phyloP scores from a whole-genome alignment of 2,329 filamentous ascomycete genomes.

The Cercospora zeina region DNA sequence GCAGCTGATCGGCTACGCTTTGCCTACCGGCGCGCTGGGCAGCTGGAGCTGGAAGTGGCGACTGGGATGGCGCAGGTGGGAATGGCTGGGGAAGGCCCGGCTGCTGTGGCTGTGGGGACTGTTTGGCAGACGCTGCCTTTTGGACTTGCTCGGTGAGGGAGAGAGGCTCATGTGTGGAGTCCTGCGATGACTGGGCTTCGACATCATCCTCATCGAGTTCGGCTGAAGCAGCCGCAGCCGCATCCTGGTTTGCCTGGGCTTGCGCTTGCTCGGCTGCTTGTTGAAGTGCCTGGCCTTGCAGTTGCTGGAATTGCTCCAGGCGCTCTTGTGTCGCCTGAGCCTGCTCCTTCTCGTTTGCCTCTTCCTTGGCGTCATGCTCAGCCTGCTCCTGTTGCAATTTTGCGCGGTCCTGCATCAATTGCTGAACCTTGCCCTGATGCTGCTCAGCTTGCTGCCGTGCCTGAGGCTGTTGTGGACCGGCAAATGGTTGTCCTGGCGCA shows the following conservation, averaged over 20 bases:
- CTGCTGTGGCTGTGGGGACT: conserved; percentile 54
- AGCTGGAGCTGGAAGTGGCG: conserved; percentile 82
- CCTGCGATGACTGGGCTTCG: conserved; percentile 17
- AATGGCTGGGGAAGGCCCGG: conserved; percentile 74
- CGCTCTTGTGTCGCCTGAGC: conserved; percentile 57
- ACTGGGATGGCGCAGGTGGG: conserved; percentile 70
- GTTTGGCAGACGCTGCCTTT: conserved; percentile 65
- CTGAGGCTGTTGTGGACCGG: conserved; percentile 46
- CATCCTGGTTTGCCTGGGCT: conserved; percentile 14
- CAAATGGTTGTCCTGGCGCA: conserved; percentile 49
- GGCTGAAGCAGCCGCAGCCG: conserved; percentile 7
- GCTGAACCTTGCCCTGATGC: conserved; percentile 59
- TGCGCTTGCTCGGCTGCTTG: conserved; percentile 32
- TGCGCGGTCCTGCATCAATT: conserved; percentile 62
- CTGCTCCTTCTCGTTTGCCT: conserved; percentile 51
- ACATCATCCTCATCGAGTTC: conserved; percentile 15
- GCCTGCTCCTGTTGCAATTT: conserved; percentile 63
- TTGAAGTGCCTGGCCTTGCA: conserved; percentile 54
- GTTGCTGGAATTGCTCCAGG: conserved; percentile 78
- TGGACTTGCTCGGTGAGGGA: conserved; percentile 83
- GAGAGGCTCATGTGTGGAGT: conserved; percentile 54
- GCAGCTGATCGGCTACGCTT: conserved; percentile 74
- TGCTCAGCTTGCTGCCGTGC: conserved; percentile 39
- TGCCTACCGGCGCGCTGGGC: conserved; percentile 76
- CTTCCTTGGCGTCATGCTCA: conserved; percentile 52